Evolutionary conservation across 2,329 filamentous ascomycete species (phyloP).

Genomic region (Curvularia eragrostidis): DNA sequence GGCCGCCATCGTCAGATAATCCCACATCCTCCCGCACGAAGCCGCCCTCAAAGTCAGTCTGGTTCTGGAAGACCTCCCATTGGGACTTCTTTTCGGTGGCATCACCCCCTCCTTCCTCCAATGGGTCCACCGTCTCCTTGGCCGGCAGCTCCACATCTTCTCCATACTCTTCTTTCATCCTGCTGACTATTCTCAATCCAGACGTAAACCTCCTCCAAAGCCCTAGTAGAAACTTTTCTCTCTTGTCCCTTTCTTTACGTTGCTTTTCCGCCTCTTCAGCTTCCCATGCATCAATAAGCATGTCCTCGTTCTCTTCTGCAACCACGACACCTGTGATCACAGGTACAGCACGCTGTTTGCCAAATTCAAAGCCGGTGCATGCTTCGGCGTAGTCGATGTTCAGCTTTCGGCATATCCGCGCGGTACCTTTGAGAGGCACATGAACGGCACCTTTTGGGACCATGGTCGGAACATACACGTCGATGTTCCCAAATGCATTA

Average conservation of each 20-base stretch:
- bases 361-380: constrained; percentile 95
- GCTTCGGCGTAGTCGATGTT: constrained; percentile 91
- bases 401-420: constrained; percentile 81
- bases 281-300: constrained; percentile 78
- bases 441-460: constrained; percentile 84
- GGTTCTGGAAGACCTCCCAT: constrained; percentile 40
- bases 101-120: constrained; percentile 61
- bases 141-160: constrained; percentile 65
- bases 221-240: constrained; percentile 73
- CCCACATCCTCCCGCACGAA: constrained; percentile 47
- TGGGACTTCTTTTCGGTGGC: constrained; percentile 59
- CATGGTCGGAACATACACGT: constrained; percentile 94
- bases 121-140: constrained; percentile 56
- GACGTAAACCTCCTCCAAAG: constrained; percentile 89
- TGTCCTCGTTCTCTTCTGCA: constrained; percentile 76
- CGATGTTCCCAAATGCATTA: constrained; percentile 95
- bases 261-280: constrained; percentile 75
- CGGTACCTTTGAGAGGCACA: constrained; percentile 77
- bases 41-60: constrained; percentile 51
- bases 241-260: constrained; percentile 80
- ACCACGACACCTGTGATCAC: constrained; percentile 90
- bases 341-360: constrained; percentile 90
- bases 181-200: constrained; percentile 75
- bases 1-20: constrained; percentile 18
- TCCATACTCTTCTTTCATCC: constrained; percentile 44